Evolutionary conservation across 2,329 filamentous ascomycete species (phyloP).

Genomic region (Dothiorella sarmentorum): DNA sequence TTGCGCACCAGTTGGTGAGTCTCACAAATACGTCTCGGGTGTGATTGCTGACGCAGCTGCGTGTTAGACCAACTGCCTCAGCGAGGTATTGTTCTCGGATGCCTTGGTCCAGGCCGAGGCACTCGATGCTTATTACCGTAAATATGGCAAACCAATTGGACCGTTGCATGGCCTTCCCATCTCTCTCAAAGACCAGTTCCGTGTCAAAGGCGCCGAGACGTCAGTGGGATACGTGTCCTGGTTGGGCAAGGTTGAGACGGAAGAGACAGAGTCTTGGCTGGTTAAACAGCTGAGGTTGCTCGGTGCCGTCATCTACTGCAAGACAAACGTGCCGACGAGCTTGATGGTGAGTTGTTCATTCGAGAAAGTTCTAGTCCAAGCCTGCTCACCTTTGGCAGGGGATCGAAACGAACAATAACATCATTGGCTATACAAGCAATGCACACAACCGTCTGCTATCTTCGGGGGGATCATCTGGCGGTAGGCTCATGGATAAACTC

Average conservation of each 20-base stretch:
- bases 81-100: constrained; percentile 37
- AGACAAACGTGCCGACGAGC: constrained; percentile 51
- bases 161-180: constrained; percentile 39
- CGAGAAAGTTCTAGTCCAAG: no score
- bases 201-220: constrained; percentile 42
- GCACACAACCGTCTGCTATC: constrained; percentile 43
- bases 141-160: constrained; percentile 29
- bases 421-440: constrained; percentile 50
- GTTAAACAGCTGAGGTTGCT: constrained; percentile 48
- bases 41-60: not conserved
- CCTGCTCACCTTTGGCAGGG: no score
- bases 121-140: constrained; percentile 19
- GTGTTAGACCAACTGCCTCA: constrained; percentile 25
- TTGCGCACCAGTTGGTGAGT: not conserved
- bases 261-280: constrained; percentile 48
- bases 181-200: constrained; percentile 41
- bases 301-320: constrained; percentile 53
- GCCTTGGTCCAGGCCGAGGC: constrained; percentile 32
- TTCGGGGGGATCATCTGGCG: constrained; percentile 43
- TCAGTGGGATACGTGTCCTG: constrained; percentile 51
- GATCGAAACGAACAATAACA: constrained; percentile 52
- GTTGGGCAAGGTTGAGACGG: constrained; percentile 33
- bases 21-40: not conserved
- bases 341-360: constrained; percentile 58
- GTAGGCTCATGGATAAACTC: no score